These are phyloP conservation scores for Cordyceps militaris DNA, from an alignment of 2,329 filamentous ascomycete genomes.

Conservation along the genomic window DNA sequence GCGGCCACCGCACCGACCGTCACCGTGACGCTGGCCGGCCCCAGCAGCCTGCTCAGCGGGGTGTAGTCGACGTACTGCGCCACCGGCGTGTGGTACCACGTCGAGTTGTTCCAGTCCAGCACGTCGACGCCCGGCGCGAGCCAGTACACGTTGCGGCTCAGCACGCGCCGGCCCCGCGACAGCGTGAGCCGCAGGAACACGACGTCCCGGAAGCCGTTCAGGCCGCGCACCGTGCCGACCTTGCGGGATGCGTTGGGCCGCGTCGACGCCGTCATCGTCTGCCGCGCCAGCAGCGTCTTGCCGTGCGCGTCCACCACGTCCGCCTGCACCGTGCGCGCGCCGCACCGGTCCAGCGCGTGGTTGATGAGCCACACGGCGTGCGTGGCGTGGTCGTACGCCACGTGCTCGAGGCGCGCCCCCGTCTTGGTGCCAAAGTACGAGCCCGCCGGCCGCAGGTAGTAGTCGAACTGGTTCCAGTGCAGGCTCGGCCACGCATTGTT, in stretches of 20 bases:
- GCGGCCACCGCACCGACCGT: conserved; percentile 10
- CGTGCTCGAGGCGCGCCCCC: conserved; percentile 43
- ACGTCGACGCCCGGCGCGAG: conserved; percentile 38
- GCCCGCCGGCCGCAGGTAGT: conserved; percentile 51
- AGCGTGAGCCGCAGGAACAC: conserved; percentile 46
- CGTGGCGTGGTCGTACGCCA: conserved; percentile 46
- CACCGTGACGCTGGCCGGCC: conserved; percentile 30
- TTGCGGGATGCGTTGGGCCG: conserved; percentile 37
- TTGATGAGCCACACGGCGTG: conserved; percentile 47
- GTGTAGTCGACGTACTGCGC: conserved; percentile 27
- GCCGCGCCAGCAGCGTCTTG: conserved; percentile 29
- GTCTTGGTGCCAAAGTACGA: conserved; percentile 54
- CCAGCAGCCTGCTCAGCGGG: conserved; percentile 35
- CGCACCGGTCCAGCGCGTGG: conserved; percentile 34
- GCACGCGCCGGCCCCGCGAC: not conserved
- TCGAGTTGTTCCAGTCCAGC: conserved; percentile 49
- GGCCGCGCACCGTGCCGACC: conserved; percentile 15
- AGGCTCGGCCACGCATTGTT: conserved; percentile 58
- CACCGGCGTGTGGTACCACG: conserved; percentile 50
- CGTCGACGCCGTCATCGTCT: conserved; percentile 27
- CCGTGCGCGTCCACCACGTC: conserved; percentile 46
- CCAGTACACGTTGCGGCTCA: conserved; percentile 58
- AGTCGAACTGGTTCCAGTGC: conserved; percentile 60
- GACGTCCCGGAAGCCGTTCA: conserved; percentile 32
- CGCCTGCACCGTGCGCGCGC: conserved; percentile 36